phyloP scores from a whole-genome alignment of 306 rosid species.

The Arachis stenosperma region DNA sequence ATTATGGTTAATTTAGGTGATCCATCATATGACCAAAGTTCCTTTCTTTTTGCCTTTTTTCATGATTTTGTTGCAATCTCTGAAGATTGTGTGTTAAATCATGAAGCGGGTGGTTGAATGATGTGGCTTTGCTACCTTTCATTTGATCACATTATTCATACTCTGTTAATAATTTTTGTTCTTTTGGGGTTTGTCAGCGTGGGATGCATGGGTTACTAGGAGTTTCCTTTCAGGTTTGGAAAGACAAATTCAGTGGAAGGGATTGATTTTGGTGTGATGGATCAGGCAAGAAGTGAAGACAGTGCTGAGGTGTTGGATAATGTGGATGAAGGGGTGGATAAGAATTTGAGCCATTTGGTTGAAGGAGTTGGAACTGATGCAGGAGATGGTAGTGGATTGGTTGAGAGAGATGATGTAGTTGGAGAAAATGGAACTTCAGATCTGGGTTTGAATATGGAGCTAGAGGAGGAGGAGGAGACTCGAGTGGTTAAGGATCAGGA shows the following conservation, averaged over 20 bases:
- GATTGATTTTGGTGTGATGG: conserved; percentile 40
- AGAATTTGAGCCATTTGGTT: no score
- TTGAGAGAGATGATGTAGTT: conserved; percentile 33
- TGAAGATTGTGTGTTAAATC: conserved; percentile 27
- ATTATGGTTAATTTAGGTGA: conserved; percentile 19
- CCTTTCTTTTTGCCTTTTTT: not conserved
- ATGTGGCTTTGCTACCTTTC: conserved; percentile 32
- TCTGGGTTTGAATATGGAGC: conserved; percentile 43
- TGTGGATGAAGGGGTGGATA: conserved; percentile 40
- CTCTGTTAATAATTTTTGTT: not conserved
- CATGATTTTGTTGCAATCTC: conserved; percentile 7
- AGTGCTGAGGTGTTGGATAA: conserved; percentile 38
- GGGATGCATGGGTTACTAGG: not conserved
- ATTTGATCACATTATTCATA: conserved; percentile 45
- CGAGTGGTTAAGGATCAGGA: conserved; percentile 26
- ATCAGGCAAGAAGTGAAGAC: conserved; percentile 28
- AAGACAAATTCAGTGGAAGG: conserved; percentile 30
- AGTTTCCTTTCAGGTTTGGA: conserved; percentile 37
- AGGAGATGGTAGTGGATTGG: conserved; percentile 35
- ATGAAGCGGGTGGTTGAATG: conserved; percentile 42
- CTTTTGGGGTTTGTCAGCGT: conserved; percentile 18
- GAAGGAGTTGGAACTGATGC: conserved; percentile 45
- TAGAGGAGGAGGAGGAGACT: conserved; percentile 37
- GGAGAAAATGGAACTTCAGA: conserved; percentile 40
- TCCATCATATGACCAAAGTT: conserved; percentile 1